These are phyloP conservation scores for Epipyxis sp. DNA, from an alignment of 108 stramenopile species.

Conservation along the genomic window DNA sequence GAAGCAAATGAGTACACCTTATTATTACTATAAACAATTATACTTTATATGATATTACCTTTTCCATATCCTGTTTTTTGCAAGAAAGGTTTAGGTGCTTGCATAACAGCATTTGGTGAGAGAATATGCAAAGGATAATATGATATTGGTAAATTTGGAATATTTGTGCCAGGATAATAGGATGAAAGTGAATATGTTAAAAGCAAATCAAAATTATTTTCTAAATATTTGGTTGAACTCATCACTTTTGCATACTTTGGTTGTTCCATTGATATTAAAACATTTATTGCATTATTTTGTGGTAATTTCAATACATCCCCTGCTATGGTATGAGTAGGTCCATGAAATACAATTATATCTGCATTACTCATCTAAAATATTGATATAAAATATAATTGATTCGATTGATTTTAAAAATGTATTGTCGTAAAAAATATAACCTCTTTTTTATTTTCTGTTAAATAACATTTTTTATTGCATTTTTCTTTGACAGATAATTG, in stretches of 20 bases:
- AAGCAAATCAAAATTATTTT: background rate
- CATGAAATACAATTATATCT: constrained; percentile 17
- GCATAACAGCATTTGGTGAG: background rate
- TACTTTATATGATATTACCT: background rate
- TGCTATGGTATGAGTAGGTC: background rate
- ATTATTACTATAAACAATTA: no score
- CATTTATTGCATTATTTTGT: background rate
- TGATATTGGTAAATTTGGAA: constrained; percentile 24
- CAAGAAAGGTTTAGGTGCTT: background rate
- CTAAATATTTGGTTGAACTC: background rate
- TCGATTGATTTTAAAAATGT: background rate
- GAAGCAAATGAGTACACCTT: background rate
- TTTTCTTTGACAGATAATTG: background rate
- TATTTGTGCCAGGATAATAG: background rate
- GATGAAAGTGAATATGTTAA: constrained; percentile 8
- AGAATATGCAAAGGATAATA: constrained; percentile 32
- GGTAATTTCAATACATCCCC: background rate
- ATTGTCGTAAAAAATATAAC: background rate
- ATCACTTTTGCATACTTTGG: constrained; percentile 7
- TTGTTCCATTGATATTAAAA: constrained; percentile 23
- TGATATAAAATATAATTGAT: background rate
- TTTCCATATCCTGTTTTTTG: constrained; percentile 30
- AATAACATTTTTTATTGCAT: background rate
- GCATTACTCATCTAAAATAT: background rate
- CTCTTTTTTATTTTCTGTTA: background rate